Conservation (phyloP, 2,329 filamentous ascomycete genomes). For the Aurifilum marmelostoma region DNA sequence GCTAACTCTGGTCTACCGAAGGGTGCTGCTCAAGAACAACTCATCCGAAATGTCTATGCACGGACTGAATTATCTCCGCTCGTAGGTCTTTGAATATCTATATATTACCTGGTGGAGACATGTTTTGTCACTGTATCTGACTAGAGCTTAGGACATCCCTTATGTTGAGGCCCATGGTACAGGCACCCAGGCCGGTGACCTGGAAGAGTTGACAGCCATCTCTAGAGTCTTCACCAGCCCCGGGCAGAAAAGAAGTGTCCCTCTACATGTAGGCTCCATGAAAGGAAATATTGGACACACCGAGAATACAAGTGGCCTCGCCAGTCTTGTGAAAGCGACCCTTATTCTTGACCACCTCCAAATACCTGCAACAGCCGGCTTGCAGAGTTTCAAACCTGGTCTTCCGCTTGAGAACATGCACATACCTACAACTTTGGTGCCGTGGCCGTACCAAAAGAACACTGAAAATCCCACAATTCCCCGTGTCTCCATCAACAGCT, state of each 20-base stretch:
- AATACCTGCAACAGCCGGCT: slow-evolving; percentile 35
- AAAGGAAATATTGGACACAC: slow-evolving; percentile 36
- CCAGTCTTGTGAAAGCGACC: slow-evolving; percentile 13
- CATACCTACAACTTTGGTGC: too few relatives aligned
- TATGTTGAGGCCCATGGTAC: slow-evolving; percentile 21
- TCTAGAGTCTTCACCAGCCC: slow-evolving; percentile 7
- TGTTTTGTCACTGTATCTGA: too few relatives aligned
- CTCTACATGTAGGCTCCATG: slow-evolving; percentile 38
- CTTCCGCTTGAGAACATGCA: too few relatives aligned
- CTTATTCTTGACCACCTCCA: slow-evolving; percentile 6
- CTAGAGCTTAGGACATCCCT: neutral
- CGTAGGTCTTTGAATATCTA: too few relatives aligned
- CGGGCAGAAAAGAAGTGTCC: neutral
- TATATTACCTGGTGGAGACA: too few relatives aligned
- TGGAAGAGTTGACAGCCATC: slow-evolving; percentile 3
- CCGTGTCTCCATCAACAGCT: slow-evolving; percentile 8
- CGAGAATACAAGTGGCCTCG: slow-evolving; percentile 14
- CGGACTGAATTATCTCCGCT: slow-evolving; percentile 33
- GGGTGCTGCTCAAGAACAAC: slow-evolving; percentile 35
- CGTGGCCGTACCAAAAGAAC: too few relatives aligned
- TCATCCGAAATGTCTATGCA: slow-evolving; percentile 40
- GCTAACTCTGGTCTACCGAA: neutral
- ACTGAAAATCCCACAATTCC: neutral
- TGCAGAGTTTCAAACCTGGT: slow-evolving; percentile 6
- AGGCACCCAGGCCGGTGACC: slow-evolving; percentile 13